Percentiles rank a stretch among this genome's conserved stretches.
Evolutionary conservation across 2,329 filamentous ascomycete species (phyloP).

Genomic region (Neodidymelliopsis sp.): DNA sequence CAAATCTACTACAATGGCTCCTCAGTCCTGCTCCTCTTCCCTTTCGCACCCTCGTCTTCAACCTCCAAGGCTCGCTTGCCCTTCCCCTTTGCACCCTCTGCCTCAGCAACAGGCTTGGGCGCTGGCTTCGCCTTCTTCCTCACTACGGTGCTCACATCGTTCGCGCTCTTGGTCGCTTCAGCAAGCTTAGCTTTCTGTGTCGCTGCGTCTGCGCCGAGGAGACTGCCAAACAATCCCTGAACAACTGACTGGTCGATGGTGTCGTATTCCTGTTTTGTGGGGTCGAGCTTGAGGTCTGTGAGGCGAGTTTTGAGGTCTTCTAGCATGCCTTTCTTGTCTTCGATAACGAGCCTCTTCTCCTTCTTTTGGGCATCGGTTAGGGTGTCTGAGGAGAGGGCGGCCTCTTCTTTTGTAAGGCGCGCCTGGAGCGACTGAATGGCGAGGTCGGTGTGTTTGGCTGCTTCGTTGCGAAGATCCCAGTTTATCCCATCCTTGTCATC

Average conservation of each 20-base stretch:
- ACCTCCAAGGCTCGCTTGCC: conserved; percentile 46
- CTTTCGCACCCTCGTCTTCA: conserved; percentile 30
- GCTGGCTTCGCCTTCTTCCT: conserved; percentile 69
- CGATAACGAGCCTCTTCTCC: conserved; percentile 66
- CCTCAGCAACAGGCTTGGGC: conserved; percentile 1
- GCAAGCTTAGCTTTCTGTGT: conserved; percentile 70
- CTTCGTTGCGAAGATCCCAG: conserved; percentile 74
- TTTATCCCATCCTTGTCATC: conserved; percentile 64
- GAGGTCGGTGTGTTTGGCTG: conserved; percentile 72
- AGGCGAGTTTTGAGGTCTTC: conserved; percentile 73
- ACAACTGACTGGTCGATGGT: conserved; percentile 57
- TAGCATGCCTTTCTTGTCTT: conserved; percentile 79
- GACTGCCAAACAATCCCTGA: conserved; percentile 69
- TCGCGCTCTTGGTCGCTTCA: conserved; percentile 76
- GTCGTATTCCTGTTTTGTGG: conserved; percentile 50
- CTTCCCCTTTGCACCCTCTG: conserved; percentile 16
- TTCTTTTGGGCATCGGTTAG: conserved; percentile 67
- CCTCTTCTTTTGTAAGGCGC: conserved; percentile 74
- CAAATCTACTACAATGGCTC: conserved; percentile 24
- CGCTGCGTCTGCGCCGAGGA: conserved; percentile 67
- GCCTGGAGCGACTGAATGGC: conserved; percentile 76
- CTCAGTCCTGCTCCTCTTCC: conserved; percentile 46
- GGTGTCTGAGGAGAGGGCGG: conserved; percentile 60
- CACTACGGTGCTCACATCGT: conserved; percentile 76
- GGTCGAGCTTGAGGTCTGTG: conserved; percentile 71